phyloP scores from a whole-genome alignment of 805 yeast species.

The Monosporozyma unispora region DNA sequence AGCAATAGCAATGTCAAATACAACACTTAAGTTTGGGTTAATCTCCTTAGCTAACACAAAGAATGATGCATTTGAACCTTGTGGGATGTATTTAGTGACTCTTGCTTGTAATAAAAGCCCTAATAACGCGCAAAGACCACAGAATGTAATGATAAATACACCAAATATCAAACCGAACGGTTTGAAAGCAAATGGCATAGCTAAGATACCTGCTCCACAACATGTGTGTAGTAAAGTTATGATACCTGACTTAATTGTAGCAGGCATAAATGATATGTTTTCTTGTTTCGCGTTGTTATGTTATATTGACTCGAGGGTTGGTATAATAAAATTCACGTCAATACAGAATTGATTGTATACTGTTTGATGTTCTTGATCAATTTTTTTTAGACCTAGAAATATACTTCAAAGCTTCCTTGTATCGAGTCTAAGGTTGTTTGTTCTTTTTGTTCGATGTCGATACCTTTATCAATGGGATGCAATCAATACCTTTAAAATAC shows the following conservation, averaged over 20 bases:
- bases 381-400: too few relatives aligned
- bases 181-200: constrained; percentile 61
- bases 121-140: constrained; percentile 23
- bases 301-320: neutral
- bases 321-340: neutral
- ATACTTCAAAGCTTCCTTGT: too few relatives aligned
- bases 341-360: too few relatives aligned
- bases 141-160: constrained; percentile 16
- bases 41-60: constrained; percentile 53
- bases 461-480: neutral
- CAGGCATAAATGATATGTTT: constrained; percentile 13
- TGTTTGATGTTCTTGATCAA: too few relatives aligned
- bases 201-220: constrained; percentile 57
- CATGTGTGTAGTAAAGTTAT: constrained; percentile 30
- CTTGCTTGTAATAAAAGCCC: constrained; percentile 58
- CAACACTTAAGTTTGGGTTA: constrained; percentile 49
- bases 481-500: neutral
- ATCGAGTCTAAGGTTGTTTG: too few relatives aligned
- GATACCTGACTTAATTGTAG: constrained; percentile 24
- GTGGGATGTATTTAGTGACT: constrained; percentile 44
- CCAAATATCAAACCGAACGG: constrained; percentile 28
- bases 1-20: constrained; percentile 62
- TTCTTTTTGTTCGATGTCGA: neutral
- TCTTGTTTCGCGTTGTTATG: neutral
- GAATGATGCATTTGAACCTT: constrained; percentile 40